A percentile compares a stretch with the other conserved stretches of the same genome.
phyloP scores from a whole-genome alignment of 495 filamentous ascomycete genomes.

The Penicillium riverlandense region DNA sequence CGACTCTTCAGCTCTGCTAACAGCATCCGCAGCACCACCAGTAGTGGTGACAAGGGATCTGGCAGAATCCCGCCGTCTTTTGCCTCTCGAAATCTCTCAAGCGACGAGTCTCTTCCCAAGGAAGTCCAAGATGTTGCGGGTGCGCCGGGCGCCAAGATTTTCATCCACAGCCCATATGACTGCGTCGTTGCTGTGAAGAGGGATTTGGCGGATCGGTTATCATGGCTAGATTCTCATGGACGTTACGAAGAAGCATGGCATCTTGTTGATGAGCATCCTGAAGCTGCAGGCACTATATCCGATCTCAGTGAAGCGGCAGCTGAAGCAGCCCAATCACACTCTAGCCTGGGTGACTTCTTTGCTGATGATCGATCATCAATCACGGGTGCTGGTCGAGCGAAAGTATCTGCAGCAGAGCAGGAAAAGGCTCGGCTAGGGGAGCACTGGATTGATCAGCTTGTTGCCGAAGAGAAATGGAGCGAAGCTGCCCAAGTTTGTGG shows the following conservation, averaged over 20 bases:
- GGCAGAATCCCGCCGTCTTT: conserved; percentile 36
- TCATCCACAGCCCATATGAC: conserved; percentile 94
- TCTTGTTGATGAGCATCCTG: conserved; percentile 74
- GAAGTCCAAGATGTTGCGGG: conserved; percentile 37
- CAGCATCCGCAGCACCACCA: conserved; percentile 69
- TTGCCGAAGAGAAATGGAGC: conserved; percentile 64
- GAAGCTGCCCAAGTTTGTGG: conserved; percentile 70
- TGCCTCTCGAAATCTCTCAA: conserved; percentile 25
- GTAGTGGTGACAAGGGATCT: conserved; percentile 47
- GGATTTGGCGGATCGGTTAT: conserved; percentile 74
- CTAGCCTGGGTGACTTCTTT: conserved; percentile 68
- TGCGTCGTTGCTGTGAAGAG: conserved; percentile 81
- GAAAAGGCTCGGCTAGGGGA: conserved; percentile 92
- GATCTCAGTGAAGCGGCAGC: conserved; percentile 49
- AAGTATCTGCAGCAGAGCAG: conserved; percentile 62
- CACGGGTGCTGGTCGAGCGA: conserved; percentile 29
- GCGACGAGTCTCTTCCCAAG: conserved; percentile 26
- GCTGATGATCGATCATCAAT: conserved; percentile 65
- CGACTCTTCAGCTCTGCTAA: conserved; percentile 80
- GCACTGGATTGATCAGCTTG: conserved; percentile 80
- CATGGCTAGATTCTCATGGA: conserved; percentile 73
- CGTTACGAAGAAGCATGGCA: conserved; percentile 84
- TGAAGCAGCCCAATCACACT: conserved; percentile 43
- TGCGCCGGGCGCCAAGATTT: conserved; percentile 79
- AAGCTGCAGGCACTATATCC: conserved; percentile 27